A percentile compares a stretch with the other conserved stretches of the same genome.
These are phyloP conservation scores for Colletotrichum tofieldiae DNA, from an alignment of 2,329 filamentous ascomycete species.

Conservation along the genomic window DNA sequence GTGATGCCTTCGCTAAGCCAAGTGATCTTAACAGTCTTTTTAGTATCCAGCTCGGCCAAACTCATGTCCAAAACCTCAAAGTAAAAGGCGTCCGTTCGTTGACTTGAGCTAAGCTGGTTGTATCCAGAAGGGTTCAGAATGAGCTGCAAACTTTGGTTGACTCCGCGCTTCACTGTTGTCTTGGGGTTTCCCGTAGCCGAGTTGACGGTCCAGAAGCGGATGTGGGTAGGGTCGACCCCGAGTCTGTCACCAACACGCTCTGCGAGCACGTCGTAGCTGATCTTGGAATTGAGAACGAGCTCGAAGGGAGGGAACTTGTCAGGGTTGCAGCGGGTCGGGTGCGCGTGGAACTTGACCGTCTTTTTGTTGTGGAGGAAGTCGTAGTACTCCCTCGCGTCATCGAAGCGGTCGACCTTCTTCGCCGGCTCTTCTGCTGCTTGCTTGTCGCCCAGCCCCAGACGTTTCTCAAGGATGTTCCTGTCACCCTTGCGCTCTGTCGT, in stretches of 20 bases:
- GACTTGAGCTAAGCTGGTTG: conserved; percentile 78
- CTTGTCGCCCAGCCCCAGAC: conserved; percentile 57
- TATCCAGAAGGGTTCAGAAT: conserved; percentile 85
- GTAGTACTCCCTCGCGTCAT: conserved; percentile 89
- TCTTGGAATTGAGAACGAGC: conserved; percentile 87
- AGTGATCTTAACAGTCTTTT: conserved; percentile 87
- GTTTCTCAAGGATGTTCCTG: conserved; percentile 56
- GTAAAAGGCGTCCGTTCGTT: conserved; percentile 84
- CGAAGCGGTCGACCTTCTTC: conserved; percentile 67
- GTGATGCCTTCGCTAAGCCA: conserved; percentile 92
- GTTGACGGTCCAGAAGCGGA: conserved; percentile 93
- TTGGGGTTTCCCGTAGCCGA: conserved; percentile 84
- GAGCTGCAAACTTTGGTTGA: conserved; percentile 79
- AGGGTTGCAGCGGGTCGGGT: conserved; percentile 69
- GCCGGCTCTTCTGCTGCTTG: conserved; percentile 54
- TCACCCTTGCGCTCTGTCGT: conserved; percentile 65
- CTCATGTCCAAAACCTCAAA: conserved; percentile 97
- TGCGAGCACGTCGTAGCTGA: conserved; percentile 89
- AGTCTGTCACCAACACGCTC: conserved; percentile 87
- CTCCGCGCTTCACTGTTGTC: conserved; percentile 79
- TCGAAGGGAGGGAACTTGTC: conserved; percentile 78
- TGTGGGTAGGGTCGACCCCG: conserved; percentile 84
- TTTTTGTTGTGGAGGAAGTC: conserved; percentile 92
- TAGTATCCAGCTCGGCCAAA: conserved; percentile 91
- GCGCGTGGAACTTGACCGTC: conserved; percentile 83